Evolutionary conservation across 148 eudicot genomes (phyloP), one percentile per base, ranked within the genome.

Genomic region (Camellia granthamiana): DNA sequence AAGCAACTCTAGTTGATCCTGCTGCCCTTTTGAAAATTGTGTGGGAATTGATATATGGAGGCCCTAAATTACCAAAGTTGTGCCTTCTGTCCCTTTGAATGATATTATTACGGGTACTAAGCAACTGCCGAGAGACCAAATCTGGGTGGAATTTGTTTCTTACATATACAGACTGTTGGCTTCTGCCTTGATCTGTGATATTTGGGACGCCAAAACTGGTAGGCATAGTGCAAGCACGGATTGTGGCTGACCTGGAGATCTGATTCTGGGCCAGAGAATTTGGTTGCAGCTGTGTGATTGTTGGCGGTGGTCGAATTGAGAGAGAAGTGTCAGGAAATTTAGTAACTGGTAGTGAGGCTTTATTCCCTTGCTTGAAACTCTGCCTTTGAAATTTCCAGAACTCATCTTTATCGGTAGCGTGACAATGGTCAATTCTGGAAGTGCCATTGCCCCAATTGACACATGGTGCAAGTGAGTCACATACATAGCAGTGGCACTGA

Each of bases 401-500:
- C 69, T 77, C 88, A 38, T 79, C 88, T 85, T 92, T 90, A 52
- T 97, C 97, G 43, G 88, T 89, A 61, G 97, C 97, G 83, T 90
- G 93, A 77, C 99, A 97, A 85, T 97, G 99, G 81, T 87, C 93
- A 18, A 46, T 72, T 72, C 16, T 64, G 75, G 87, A 84, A 79
- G 60, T 71, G 70, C 95, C 95, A 68, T 86, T 85, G 44, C 91
- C 91, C 99, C 99, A 97, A 54, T 74, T 63, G 51, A 81, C 67
- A 87, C 99, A 97, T 67, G 99, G 99, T 77, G 97, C 95, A 77
- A 86, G 83, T 80, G 89, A 86, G 87, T 97, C 98, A 76, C 99
- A 97, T 69, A 97, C 98, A 86, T 88, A 94, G 85, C 99, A 97
- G 81, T 97, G 94, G 81, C 99, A 97, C 99, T 97, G 97, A 83